Conservation (phyloP, 1,284 basidiomycete species). For the Trichosporon sp. region DNA sequence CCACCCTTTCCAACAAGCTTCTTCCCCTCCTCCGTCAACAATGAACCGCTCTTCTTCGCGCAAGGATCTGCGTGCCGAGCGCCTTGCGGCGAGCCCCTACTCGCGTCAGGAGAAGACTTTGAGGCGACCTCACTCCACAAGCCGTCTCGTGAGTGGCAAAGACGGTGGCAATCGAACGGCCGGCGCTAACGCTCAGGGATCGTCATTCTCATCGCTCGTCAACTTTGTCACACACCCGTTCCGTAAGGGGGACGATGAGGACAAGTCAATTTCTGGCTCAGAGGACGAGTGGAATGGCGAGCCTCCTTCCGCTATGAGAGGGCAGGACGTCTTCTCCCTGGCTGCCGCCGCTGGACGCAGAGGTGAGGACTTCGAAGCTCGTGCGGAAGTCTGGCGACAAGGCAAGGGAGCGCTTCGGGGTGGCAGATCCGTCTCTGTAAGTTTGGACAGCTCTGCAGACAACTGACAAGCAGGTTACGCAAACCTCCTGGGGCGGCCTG, state of each 20-base stretch:
- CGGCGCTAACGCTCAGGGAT: not conserved
- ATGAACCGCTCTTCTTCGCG: conserved; percentile 48
- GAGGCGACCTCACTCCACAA: conserved; percentile 32
- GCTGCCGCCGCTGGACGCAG: conserved; percentile 41
- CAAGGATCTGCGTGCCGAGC: conserved; percentile 39
- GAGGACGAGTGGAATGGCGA: conserved; percentile 52
- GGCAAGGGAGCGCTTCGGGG: conserved; percentile 19
- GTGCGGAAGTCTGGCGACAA: conserved; percentile 39
- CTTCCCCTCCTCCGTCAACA: not conserved
- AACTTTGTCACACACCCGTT: conserved; percentile 43
- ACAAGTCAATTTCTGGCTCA: conserved; percentile 46
- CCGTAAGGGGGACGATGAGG: conserved; percentile 32
- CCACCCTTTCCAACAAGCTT: not conserved
- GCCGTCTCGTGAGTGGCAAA: conserved; percentile 19
- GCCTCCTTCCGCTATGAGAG: conserved; percentile 37
- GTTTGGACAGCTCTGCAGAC: not conserved
- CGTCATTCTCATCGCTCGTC: conserved; percentile 31
- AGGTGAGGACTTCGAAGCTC: conserved; percentile 40
- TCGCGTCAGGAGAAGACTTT: conserved; percentile 21
- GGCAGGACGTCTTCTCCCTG: conserved; percentile 44
- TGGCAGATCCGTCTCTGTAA: conserved; percentile 4
- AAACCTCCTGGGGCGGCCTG: conserved; percentile 24
- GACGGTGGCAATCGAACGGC: not conserved
- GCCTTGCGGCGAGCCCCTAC: conserved; percentile 43
- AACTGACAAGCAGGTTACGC: conserved; percentile 19